Percentiles rank a stretch among this genome's conserved stretches.
Evolutionary conservation across 257 asterid species (phyloP).

Genomic region (Primulina tabacum): DNA sequence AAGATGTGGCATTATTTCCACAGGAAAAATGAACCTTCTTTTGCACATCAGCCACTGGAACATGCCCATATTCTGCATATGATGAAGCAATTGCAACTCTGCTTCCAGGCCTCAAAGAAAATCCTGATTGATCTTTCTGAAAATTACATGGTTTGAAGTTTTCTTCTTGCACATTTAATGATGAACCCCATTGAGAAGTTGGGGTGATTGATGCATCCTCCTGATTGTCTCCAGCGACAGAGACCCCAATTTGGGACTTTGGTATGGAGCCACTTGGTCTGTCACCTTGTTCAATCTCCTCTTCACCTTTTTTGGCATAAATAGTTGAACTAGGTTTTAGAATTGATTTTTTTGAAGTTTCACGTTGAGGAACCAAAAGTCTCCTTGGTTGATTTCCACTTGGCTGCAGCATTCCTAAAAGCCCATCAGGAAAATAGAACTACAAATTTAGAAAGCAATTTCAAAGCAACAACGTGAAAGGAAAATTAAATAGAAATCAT

Average conservation of each 20-base stretch:
- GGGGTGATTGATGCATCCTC: conserved; percentile 55
- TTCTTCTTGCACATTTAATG: conserved; percentile 41
- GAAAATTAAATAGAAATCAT: not conserved
- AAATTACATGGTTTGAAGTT: conserved; percentile 34
- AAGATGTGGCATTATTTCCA: conserved; percentile 35
- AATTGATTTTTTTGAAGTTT: conserved; percentile 44
- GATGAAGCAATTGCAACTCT: conserved; percentile 44
- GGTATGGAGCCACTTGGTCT: conserved; percentile 30
- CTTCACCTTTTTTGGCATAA: conserved; percentile 36
- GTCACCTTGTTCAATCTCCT: conserved; percentile 36
- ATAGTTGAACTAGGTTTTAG: conserved; percentile 29
- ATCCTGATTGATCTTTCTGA: conserved; percentile 44
- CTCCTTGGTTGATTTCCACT: conserved; percentile 63
- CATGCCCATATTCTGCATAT: conserved; percentile 30
- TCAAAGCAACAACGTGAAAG: conserved; percentile 1
- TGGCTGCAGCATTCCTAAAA: conserved; percentile 55
- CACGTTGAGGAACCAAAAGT: conserved; percentile 50
- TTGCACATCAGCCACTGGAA: conserved; percentile 46
- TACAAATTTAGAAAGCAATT: conserved; percentile 18
- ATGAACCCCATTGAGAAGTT: conserved; percentile 59
- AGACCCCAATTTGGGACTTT: conserved; percentile 34
- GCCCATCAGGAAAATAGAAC: conserved; percentile 17
- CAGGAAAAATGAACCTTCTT: conserved; percentile 77
- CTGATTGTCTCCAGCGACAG: conserved; percentile 39
- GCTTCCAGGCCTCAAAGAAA: conserved; percentile 33